phyloP scores from a whole-genome alignment of 2,329 filamentous ascomycete genomes.

The Sporothrix schenckii region DNA sequence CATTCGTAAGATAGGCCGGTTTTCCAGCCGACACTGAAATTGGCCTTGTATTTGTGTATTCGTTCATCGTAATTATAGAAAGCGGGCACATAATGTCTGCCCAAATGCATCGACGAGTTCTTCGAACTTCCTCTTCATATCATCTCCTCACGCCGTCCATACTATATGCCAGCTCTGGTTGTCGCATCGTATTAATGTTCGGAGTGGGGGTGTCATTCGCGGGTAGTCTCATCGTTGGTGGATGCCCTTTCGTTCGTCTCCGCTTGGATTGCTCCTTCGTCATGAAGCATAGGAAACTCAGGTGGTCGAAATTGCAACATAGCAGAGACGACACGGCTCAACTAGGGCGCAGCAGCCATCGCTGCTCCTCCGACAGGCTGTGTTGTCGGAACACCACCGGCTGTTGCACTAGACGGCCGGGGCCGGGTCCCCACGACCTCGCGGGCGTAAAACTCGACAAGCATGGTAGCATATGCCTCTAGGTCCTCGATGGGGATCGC shows the following conservation, averaged over 20 bases:
- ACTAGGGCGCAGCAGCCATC: conserved; percentile 10
- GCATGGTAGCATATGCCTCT: conserved; percentile 96
- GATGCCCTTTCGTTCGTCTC: background rate
- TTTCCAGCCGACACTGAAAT: background rate
- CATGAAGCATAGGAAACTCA: background rate
- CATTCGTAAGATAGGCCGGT: background rate
- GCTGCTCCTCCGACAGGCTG: background rate
- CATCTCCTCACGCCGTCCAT: background rate
- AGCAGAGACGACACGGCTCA: background rate
- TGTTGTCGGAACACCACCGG: background rate
- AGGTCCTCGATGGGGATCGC: conserved; percentile 92
- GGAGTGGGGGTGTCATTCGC: background rate
- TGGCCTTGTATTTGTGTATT: background rate
- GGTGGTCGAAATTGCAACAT: background rate
- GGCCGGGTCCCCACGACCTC: conserved; percentile 67
- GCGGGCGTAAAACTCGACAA: conserved; percentile 95
- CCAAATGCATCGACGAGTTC: background rate
- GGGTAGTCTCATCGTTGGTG: background rate
- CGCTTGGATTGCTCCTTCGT: background rate
- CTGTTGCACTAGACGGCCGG: conserved; percentile 19
- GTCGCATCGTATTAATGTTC: background rate
- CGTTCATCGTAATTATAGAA: background rate
- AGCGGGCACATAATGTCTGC: background rate
- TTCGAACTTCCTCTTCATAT: background rate
- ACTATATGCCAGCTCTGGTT: background rate